phyloP scores from a whole-genome alignment of 83 land plant species.

The Picea engelmannii region DNA sequence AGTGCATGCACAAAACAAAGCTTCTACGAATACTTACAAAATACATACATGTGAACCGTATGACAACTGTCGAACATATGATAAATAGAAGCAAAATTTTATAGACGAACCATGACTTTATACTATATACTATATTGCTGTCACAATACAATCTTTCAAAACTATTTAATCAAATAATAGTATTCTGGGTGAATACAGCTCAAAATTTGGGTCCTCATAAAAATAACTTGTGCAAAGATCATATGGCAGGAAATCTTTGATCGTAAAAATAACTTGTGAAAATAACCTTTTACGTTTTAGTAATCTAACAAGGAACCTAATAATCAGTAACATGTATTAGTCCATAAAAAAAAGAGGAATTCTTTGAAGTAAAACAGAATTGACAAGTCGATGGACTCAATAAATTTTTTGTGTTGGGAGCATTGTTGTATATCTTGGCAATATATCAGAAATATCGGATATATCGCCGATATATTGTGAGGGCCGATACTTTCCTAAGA shows the following conservation, averaged over 20 bases:
- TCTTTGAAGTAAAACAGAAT: background rate
- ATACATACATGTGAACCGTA: no score
- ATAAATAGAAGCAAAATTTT: no score
- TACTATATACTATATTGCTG: constrained; percentile 1
- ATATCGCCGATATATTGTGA: no score
- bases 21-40: no score
- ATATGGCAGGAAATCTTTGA: background rate
- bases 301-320: background rate
- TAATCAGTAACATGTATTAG: background rate
- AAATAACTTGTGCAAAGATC: no score
- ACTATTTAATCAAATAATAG: background rate
- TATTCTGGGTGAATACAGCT: background rate
- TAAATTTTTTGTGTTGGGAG: background rate
- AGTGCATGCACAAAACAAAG: no score
- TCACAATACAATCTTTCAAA: background rate
- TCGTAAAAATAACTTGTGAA: no score
- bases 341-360: background rate
- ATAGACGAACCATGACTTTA: background rate
- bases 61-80: no score
- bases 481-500: no score
- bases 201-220: background rate
- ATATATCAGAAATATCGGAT: no score
- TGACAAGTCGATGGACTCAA: background rate
- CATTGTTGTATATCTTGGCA: no score
- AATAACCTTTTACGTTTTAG: no score